Percentiles rank a stretch among this genome's conserved stretches.
Conservation (phyloP, 192 early-diverging fungal genomes). For the Lunasporangiospora selenospora region DNA sequence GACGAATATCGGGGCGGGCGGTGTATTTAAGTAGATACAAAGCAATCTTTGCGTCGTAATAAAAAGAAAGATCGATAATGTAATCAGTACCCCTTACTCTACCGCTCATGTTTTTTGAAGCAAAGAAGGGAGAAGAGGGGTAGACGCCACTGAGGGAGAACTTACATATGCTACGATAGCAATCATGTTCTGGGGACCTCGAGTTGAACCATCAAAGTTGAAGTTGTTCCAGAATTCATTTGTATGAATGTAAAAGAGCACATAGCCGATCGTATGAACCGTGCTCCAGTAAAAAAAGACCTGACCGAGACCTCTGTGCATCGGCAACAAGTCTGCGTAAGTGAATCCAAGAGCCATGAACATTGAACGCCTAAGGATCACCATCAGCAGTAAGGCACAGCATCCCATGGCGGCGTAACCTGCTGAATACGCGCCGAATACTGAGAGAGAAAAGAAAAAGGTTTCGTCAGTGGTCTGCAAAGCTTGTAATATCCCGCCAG, state of each 20-base stretch:
- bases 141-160: not conserved
- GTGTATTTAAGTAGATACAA: conserved; percentile 10
- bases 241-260: conserved; percentile 31
- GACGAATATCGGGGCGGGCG: conserved; percentile 8
- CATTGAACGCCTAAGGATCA: conserved; percentile 38
- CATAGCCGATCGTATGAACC: conserved; percentile 25
- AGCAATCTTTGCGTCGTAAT: conserved; percentile 11
- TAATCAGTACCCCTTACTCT: too few relatives aligned
- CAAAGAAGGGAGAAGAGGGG: too few relatives aligned
- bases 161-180: conserved; percentile 35
- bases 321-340: conserved; percentile 35
- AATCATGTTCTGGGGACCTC: conserved; percentile 41
- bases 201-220: conserved; percentile 40
- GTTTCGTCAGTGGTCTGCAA: too few relatives aligned
- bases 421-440: too few relatives aligned
- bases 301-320: conserved; percentile 33
- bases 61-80: not conserved
- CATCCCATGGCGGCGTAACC: conserved; percentile 40
- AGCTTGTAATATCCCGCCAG: too few relatives aligned
- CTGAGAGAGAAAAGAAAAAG: not conserved
- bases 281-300: conserved; percentile 28
- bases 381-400: conserved; percentile 24
- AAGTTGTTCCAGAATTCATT: conserved; percentile 25
- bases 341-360: conserved; percentile 35
- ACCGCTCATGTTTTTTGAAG: too few relatives aligned